Evolutionary conservation across 768 basidiomycete species (phyloP).

Genomic region (Leccinum barrowsii): DNA sequence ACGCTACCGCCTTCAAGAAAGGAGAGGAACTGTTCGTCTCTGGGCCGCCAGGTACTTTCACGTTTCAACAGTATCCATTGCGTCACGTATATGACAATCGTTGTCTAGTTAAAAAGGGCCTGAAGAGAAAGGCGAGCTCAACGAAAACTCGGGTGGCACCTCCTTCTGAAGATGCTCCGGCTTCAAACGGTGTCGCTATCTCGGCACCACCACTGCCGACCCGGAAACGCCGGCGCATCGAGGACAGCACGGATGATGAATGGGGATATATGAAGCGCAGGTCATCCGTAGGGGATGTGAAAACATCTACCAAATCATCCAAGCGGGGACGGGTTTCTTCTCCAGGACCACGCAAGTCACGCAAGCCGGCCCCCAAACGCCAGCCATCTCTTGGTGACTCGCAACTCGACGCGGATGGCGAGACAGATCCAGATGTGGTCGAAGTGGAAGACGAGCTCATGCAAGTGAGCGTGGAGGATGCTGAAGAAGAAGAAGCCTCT

Average conservation of each 20-base stretch:
- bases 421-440: constrained; percentile 33
- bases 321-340: constrained; percentile 30
- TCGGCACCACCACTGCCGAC: constrained; percentile 18
- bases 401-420: constrained; percentile 33
- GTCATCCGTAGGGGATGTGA: constrained; percentile 9
- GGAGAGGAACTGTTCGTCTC: constrained; percentile 53
- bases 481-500: constrained; percentile 9
- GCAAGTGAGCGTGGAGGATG: constrained; percentile 22
- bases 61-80: not conserved
- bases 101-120: constrained; percentile 15
- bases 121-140: constrained; percentile 17
- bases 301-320: constrained; percentile 2
- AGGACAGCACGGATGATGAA: constrained; percentile 7
- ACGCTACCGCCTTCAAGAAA: constrained; percentile 46
- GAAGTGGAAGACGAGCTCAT: constrained; percentile 36
- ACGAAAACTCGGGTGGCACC: constrained; percentile 7
- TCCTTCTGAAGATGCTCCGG: constrained; percentile 5
- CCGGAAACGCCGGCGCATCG: constrained; percentile 27
- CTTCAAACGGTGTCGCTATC: constrained; percentile 9
- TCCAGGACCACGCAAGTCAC: constrained; percentile 23
- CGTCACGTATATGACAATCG: not conserved
- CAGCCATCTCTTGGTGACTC: constrained; percentile 25
- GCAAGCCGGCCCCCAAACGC: constrained; percentile 17
- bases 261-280: constrained; percentile 5
- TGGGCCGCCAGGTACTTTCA: constrained; percentile 55